Conservation (phyloP, 257 asterid genomes). For the Haberlea rhodopensis region DNA sequence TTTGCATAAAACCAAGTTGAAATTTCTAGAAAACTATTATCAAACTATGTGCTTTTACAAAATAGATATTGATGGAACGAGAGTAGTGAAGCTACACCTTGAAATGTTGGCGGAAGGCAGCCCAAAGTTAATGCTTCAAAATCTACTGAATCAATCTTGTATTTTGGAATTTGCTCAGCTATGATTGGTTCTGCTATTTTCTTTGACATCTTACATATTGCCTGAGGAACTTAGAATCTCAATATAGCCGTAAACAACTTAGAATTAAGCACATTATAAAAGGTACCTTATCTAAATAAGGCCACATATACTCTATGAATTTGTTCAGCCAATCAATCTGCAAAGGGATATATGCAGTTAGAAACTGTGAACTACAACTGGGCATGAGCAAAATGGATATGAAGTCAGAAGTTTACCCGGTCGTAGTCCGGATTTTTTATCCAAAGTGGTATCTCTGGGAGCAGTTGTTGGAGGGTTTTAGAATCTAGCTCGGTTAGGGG, state of each 20-base stretch:
- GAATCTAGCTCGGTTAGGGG: constrained; percentile 69
- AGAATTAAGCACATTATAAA: constrained; percentile 2
- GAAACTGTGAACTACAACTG: constrained; percentile 11
- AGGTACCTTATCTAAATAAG: constrained; percentile 78
- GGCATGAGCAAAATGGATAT: not conserved
- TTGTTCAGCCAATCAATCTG: constrained; percentile 99
- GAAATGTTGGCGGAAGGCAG: constrained; percentile 81
- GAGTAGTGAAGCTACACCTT: constrained; percentile 48
- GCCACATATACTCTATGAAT: constrained; percentile 89
- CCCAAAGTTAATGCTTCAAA: constrained; percentile 78
- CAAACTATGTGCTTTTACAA: not conserved
- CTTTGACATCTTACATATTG: constrained; percentile 77
- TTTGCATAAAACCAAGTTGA: not conserved
- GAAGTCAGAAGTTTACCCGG: constrained; percentile 42
- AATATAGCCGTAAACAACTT: constrained; percentile 20
- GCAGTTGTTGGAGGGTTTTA: constrained; percentile 48
- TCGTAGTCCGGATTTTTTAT: constrained; percentile 92
- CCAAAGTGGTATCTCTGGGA: constrained; percentile 92
- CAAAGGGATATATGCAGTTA: constrained; percentile 21
- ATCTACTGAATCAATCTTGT: constrained; percentile 80
- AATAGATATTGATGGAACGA: not conserved
- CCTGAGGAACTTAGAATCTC: constrained; percentile 46
- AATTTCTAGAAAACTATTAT: not conserved
- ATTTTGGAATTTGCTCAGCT: constrained; percentile 88
- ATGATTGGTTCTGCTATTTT: constrained; percentile 81